Base-by-base conservation (phyloP, 495 filamentous ascomycete species). In the Penicillium daleae region DNA sequence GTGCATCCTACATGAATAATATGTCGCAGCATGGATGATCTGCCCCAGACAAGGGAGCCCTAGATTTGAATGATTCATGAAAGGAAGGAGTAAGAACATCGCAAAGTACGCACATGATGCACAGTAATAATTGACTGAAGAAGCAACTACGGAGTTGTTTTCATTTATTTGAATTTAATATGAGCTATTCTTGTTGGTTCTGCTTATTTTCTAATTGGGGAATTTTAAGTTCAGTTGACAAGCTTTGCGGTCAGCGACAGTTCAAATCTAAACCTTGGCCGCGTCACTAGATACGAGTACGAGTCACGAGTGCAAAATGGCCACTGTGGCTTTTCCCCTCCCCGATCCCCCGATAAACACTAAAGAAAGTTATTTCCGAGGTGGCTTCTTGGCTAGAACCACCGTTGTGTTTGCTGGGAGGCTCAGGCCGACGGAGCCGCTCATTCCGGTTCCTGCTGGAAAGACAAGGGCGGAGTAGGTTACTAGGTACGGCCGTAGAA, bases 231-330 rank as follows among this genome's bases (percentile, higher is more conserved):
- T 54, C n/a, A 49, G 46, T 54, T 54, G 60, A 59, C 60, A 67
- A 70, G 67, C 65, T 65, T 68, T 66, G 37, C 40, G 27, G 44
- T 62, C 59, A 62, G 58, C 61, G 56, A 50, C 57, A 68, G 65
- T 59, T 53, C 49, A 42, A 68, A 61, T 62, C 57, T 22, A 61
- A 68, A 68, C 65, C 32, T 35, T 40, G 63, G 44, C 62, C 49
- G 65, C 57, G 65, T 68, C 68, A 68, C 59, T 63, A 39, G 58
- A 72, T 72, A 67, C 69, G 69, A 67, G 57, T 64, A 69, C 63
- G 65, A 68, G 59, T 70, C 65, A 72, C 63, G 70, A 68, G 65
- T 15, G 31, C 46, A 33, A 24, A 54, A 48, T 46, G 66, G 60
- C 63, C 63, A 71, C 63, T 48, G 63, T 71, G 69, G 69, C 69